Evolutionary conservation across 2,329 filamentous ascomycete genomes (phyloP), one percentile per base, ranked within the genome.

Genomic region (Blumeriella jaapii): DNA sequence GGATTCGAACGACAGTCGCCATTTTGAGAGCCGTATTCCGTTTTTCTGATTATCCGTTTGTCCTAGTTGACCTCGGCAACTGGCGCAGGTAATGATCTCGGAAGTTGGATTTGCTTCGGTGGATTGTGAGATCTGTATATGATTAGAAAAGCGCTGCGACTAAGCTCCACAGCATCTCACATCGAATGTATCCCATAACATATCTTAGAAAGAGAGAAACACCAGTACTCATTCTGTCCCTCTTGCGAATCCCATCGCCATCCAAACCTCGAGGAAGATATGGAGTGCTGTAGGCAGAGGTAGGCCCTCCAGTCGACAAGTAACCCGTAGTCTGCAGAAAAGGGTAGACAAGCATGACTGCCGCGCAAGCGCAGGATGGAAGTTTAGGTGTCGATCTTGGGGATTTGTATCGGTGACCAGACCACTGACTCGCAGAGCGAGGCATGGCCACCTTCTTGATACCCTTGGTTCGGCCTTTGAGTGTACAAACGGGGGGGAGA

Each of bases 341-440:
- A 55, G 61, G 61, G 58, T 64, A 53, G 29, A 55, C 53, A 48
- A 44, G 41, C 38, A 41, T 40, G 45, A 43, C 47, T 45, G 46
- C 42, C 43, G 39, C 45, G 39, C 42, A 51, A 34, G 32, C 48
- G 48, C 53, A 52, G 50, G 52, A 38, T 40, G 42, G 42, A 37
- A 38, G 36, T 45, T 42, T 6, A 22, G 36, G 41, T 38, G 32
- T 72, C 61, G 40, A 56, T 80, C 49, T 80, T 52, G 74, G 75
- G 72, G 66, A 72, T 61, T 70, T 74, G 74, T 79, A 80, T 79
- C 75, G 74, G 66, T 74, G 66, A 59, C 63, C 67, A 69, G 54
- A 61, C 64, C 69, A 79, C 55, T 62, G 62, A 59, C 50, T 36
- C 41, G 60, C 61, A 57, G 39, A 44, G 40, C 48, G 38, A 38